Base-by-base conservation (phyloP, 257 asterid genomes). In the Echium plantagineum region DNA sequence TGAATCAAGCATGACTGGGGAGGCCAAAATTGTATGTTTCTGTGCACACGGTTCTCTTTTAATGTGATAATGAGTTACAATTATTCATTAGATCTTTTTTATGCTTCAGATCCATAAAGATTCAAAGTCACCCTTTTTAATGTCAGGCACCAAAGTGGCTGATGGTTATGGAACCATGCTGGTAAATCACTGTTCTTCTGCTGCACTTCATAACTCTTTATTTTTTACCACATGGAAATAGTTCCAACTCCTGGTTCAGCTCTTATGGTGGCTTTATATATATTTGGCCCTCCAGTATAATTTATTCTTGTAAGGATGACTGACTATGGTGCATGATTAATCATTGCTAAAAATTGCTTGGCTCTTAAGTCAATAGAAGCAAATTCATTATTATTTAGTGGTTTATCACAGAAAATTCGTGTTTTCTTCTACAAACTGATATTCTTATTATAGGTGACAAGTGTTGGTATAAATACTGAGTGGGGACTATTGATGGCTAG, bases 1-100 rank as follows among this genome's bases (percentile, higher is more conserved):
- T 74, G 98, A 91, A 77, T 91, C 98, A 64, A 91, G 98, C 70
- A 91, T 91, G 98, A 91, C 98, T n/a, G 96, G 96, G 69, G 98
- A 91, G 79, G 88, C 96, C 74, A 91, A 85, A 78, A 85, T 88
- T 61, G 98, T 91, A 76, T 75, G 98, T 62, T 20, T 64, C 64
- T 6, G 35, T 52, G 62, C 64, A 31, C 64, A 30, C 58, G 59
- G 32, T 54, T 58, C 47, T 66, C 53, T 65, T 26, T 59, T 61
- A 53, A 26, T 13, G 13, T 63, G 66, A 68, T 67, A 17, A 47
- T 42, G 55, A 24, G 55, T 7, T 12, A 1, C 52, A 35, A 61
- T 68, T 70, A 53, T 61, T 61, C 9, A 68, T 20, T 24, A 48
- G 65, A 42, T 32, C 49, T 57, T 61, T 68, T 15, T 72, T 48